A percentile compares a stretch with the other conserved stretches of the same genome.
Evolutionary conservation across 345 rosid species (phyloP).

Genomic region (Clausena lansium): DNA sequence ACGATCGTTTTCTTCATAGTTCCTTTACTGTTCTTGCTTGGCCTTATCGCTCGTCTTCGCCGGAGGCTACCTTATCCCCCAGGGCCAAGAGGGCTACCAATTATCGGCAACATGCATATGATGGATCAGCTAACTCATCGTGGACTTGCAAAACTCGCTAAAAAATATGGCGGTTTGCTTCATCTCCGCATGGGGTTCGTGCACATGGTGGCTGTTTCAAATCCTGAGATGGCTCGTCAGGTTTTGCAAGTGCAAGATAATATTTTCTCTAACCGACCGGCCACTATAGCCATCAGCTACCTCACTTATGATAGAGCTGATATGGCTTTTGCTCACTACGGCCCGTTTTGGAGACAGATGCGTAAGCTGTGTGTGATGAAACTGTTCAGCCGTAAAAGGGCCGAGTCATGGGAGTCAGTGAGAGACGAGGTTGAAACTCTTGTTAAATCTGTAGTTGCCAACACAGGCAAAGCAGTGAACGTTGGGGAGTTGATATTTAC

Average conservation of each 20-base stretch:
- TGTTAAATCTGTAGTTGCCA: conserved; percentile 39
- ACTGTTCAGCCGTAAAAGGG: conserved; percentile 88
- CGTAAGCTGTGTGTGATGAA: conserved; percentile 86
- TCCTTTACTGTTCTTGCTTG: conserved; percentile 45
- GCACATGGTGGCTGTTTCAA: conserved; percentile 70
- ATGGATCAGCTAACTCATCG: conserved; percentile 94
- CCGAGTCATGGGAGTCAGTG: conserved; percentile 92
- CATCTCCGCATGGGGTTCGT: conserved; percentile 76
- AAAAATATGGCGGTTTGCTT: conserved; percentile 73
- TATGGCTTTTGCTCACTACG: conserved; percentile 97
- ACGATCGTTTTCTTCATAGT: conserved; percentile 30
- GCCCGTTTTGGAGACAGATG: conserved; percentile 99
- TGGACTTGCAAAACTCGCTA: conserved; percentile 65
- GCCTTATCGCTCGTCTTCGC: conserved; percentile 34
- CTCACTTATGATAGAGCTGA: conserved; percentile 89
- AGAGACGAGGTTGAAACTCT: conserved; percentile 72
- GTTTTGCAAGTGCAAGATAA: conserved; percentile 88
- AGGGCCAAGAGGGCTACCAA: conserved; percentile 81
- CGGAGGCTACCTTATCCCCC: conserved; percentile 66
- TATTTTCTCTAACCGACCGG: conserved; percentile 83
- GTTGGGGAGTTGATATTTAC: conserved; percentile 74
- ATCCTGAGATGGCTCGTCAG: conserved; percentile 70
- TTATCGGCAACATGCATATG: conserved; percentile 85
- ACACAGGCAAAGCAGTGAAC: conserved; percentile 53
- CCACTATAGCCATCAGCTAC: conserved; percentile 73